Evolutionary conservation across 768 basidiomycete species (phyloP).

Genomic region (Xerocomus spinulosus): DNA sequence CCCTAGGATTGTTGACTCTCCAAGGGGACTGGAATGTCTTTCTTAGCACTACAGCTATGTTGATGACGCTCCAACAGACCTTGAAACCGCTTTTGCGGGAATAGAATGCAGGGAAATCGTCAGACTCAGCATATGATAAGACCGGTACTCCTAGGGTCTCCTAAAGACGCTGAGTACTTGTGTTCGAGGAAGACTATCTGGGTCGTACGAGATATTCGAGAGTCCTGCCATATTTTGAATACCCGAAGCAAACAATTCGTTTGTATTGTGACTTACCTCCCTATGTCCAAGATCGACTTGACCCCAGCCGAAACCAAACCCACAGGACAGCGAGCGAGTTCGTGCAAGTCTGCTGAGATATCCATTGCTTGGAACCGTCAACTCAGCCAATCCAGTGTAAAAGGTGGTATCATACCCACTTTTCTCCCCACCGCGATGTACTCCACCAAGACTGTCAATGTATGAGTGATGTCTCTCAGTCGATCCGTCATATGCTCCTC

Average conservation of each 20-base stretch:
- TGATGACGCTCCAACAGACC: slow-evolving; percentile 26
- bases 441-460: slow-evolving; percentile 65
- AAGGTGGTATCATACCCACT: slow-evolving; percentile 35
- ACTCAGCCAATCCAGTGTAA: slow-evolving; percentile 2
- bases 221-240: slow-evolving; percentile 45
- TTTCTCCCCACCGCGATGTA: slow-evolving; percentile 71
- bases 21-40: slow-evolving; percentile 63
- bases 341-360: slow-evolving; percentile 89
- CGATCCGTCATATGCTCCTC: slow-evolving; percentile 22
- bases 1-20: slow-evolving; percentile 54
- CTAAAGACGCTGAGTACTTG: slow-evolving; percentile 35
- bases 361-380: slow-evolving; percentile 71
- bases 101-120: slow-evolving; percentile 95
- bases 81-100: slow-evolving; percentile 76
- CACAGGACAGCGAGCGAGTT: slow-evolving; percentile 85
- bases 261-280: slow-evolving; percentile 40
- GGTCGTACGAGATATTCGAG: slow-evolving; percentile 67
- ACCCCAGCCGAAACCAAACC: slow-evolving; percentile 91
- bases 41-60: neutral
- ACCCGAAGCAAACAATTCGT: neutral
- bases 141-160: slow-evolving; percentile 96
- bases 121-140: slow-evolving; percentile 64
- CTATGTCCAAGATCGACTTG: slow-evolving; percentile 94
- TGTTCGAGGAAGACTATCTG: neutral
- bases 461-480: slow-evolving; percentile 2